Evolutionary conservation across 345 rosid species (phyloP), one percentile per base, ranked within the genome.

Genomic region (Rhodomyrtus tomentosa): DNA sequence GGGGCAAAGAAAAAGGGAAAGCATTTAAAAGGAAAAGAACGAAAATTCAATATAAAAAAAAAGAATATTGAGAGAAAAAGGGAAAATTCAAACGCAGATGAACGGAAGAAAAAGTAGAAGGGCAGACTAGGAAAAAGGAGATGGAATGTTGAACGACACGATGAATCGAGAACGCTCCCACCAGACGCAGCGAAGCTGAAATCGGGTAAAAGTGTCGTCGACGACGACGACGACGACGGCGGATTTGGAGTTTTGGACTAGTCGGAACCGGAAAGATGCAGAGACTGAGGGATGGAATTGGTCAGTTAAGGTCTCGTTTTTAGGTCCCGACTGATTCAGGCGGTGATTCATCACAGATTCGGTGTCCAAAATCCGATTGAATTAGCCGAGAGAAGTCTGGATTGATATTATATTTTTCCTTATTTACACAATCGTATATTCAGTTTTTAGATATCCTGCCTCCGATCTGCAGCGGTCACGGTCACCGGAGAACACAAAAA

Each of bases 341-440:
- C 73, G 40, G 40, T 8, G 40, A 32, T 68, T 36, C 32, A 62
- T 8, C 76, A 32, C 12, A 42, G 51, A 73, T 10, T 52, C 29
- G 20, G n/a, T 5, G 50, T 83, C 81, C 85, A 68, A 7, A 36
- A 45, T 50, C 85, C 21, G 81, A 18, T 68, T 2, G 81, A 68
- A 82, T 55, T 14, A 55, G 74, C 2, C 3, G n/a, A 58, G n/a
- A 58, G 52, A 68, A 72, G 53, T 50, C 32, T 51, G 14, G 49
- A 50, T 55, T 55, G 32, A 32, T 74, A 58, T n/a, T n/a, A n/a
- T n/a, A 48, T 59, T 84, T 1, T 62, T 5, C 1, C 27, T 53
- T 84, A 84, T 84, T n/a, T 53, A 84, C 85, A 84, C 50, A 84
- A 52, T 36, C 76, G 45, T 68, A 68, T 68, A 68, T 68, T 68